Conservation (phyloP, 2,329 filamentous ascomycete genomes). For the Nothophoma quercina region DNA sequence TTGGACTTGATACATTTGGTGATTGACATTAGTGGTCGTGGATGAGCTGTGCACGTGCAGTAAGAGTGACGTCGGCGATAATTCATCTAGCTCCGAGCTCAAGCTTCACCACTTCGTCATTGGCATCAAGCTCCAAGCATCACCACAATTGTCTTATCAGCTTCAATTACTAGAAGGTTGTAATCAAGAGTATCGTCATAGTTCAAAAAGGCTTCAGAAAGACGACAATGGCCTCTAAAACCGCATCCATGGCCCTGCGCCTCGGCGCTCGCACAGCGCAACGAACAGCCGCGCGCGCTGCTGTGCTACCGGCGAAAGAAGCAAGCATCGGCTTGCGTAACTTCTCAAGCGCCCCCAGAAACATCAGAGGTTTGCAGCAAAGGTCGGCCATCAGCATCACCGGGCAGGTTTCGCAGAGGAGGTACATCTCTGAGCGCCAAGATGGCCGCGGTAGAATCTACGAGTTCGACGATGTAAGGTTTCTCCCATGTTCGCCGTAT, state of each 20-base stretch:
- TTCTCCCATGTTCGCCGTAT: neutral
- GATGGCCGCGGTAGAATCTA: constrained; percentile 52
- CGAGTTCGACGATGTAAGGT: constrained; percentile 49
- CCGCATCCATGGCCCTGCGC: constrained; percentile 10
- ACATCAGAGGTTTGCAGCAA: neutral
- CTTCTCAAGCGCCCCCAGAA: neutral
- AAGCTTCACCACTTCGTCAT: constrained; percentile 19
- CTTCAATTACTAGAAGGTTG: neutral
- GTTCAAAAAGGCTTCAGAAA: neutral
- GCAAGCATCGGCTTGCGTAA: constrained; percentile 17
- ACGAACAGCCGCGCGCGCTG: constrained; percentile 10
- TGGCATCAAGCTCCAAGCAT: neutral
- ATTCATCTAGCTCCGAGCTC: constrained; percentile 28
- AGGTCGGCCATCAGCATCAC: neutral
- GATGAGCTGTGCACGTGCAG: constrained; percentile 13
- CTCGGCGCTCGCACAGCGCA: constrained; percentile 7
- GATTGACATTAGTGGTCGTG: neutral
- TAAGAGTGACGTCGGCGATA: constrained; percentile 33
- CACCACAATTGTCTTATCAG: neutral
- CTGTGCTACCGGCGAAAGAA: constrained; percentile 15
- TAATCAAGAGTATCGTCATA: neutral
- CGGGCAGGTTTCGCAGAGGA: constrained; percentile 6
- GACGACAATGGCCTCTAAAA: constrained; percentile 10
- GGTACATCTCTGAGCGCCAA: constrained; percentile 21
- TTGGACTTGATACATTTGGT: neutral